These are phyloP conservation scores for Podospora appendiculata DNA, from an alignment of 495 filamentous ascomycete genomes.

Conservation along the genomic window DNA sequence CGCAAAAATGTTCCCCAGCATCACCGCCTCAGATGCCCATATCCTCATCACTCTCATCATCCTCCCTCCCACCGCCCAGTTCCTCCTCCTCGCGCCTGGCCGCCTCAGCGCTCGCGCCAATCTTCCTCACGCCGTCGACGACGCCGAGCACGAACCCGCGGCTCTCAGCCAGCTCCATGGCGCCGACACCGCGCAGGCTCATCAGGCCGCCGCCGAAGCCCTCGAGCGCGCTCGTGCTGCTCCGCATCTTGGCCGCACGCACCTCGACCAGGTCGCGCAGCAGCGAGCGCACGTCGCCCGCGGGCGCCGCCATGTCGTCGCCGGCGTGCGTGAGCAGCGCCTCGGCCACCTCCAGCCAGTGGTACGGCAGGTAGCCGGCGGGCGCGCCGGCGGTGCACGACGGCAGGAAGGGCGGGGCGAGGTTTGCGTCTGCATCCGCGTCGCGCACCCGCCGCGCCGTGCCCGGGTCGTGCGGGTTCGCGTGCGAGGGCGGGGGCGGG, in stretches of 20 bases:
- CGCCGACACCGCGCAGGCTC: slow-evolving; percentile 74
- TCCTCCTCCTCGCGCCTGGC: slow-evolving; percentile 48
- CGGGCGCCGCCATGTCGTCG: slow-evolving; percentile 68
- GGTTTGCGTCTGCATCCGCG: slow-evolving; percentile 3
- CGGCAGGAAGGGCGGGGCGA: slow-evolving; percentile 55
- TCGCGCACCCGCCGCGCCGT: slow-evolving; percentile 16
- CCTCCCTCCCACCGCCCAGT: slow-evolving; percentile 29
- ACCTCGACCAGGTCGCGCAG: slow-evolving; percentile 82
- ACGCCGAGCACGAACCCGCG: slow-evolving; percentile 78
- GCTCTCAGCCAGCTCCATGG: slow-evolving; percentile 84
- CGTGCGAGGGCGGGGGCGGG: slow-evolving; percentile 51
- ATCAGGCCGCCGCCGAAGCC: slow-evolving; percentile 59
- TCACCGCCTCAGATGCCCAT: slow-evolving; percentile 18
- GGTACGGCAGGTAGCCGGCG: slow-evolving; percentile 70
- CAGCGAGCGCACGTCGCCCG: slow-evolving; percentile 65
- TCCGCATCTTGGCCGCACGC: slow-evolving; percentile 79
- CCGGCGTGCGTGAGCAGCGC: slow-evolving; percentile 74
- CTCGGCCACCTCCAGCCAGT: slow-evolving; percentile 87
- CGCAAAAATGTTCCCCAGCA: too few relatives aligned
- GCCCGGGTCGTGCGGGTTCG: slow-evolving; percentile 26
- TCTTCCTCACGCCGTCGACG: slow-evolving; percentile 73
- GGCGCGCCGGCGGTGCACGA: slow-evolving; percentile 52
- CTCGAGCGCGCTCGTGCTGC: slow-evolving; percentile 61
- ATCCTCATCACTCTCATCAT: slow-evolving; percentile 33
- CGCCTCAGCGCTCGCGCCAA: slow-evolving; percentile 51